phyloP scores from a whole-genome alignment of 139 green algal species.

The Mychonastes homosphaera region DNA sequence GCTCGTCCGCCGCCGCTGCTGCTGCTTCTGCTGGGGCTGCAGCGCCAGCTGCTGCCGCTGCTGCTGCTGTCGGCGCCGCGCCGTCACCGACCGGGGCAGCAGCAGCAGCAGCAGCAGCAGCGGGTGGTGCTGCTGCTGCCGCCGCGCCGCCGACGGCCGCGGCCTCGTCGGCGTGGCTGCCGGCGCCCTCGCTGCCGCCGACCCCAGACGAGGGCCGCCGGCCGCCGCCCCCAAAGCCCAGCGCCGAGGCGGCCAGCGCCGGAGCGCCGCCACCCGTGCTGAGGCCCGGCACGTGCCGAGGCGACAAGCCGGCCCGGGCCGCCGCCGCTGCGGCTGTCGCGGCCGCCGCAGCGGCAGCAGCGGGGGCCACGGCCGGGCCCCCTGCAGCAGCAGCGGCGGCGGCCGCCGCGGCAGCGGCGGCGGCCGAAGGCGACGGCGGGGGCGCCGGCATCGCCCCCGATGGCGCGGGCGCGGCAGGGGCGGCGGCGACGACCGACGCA shows the following conservation, averaged over 20 bases:
- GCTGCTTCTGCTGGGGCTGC: neutral
- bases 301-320: neutral
- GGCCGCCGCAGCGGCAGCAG: too few relatives aligned
- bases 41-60: neutral
- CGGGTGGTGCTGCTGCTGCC: neutral
- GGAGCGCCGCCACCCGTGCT: neutral
- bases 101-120: neutral
- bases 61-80: neutral
- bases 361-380: too few relatives aligned
- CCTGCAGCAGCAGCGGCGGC: too few relatives aligned
- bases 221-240: conserved; percentile 1
- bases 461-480: too few relatives aligned
- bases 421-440: too few relatives aligned
- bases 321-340: too few relatives aligned
- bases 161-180: neutral
- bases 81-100: neutral
- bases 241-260: neutral
- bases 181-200: neutral
- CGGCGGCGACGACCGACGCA: neutral
- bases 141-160: neutral
- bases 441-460: too few relatives aligned
- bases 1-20: neutral
- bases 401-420: too few relatives aligned
- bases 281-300: neutral
- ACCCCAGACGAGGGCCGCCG: neutral